Percentiles rank a stretch among this genome's conserved stretches.
phyloP scores from a whole-genome alignment of 306 rosid species.

The Medicago ruthenica region DNA sequence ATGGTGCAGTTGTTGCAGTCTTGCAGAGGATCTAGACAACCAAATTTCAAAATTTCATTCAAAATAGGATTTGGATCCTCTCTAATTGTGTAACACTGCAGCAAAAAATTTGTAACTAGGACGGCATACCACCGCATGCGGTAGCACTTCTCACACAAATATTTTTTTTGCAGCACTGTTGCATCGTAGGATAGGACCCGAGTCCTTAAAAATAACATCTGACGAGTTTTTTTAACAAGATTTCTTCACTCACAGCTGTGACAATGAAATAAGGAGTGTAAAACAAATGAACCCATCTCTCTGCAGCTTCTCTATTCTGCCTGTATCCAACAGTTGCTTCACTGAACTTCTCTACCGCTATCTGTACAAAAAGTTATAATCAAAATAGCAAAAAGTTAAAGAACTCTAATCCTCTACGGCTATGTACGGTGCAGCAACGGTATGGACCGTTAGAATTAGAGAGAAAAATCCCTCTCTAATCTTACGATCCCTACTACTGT shows the following conservation, averaged over 20 bases:
- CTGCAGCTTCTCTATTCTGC: constrained; percentile 68
- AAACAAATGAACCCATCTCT: constrained; percentile 92
- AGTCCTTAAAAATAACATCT: not conserved
- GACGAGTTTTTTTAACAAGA: not conserved
- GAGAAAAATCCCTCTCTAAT: not conserved
- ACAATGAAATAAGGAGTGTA: constrained; percentile 80
- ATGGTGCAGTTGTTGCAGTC: not conserved
- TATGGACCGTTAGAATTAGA: not conserved
- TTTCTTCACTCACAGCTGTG: constrained; percentile 68
- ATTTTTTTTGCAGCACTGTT: not conserved
- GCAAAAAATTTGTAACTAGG: not conserved
- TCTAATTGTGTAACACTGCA: not conserved
- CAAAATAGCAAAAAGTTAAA: not conserved
- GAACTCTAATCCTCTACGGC: not conserved
- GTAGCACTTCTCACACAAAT: not conserved
- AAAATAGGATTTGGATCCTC: not conserved
- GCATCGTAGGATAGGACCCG: not conserved
- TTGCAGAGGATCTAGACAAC: not conserved
- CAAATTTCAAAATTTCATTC: not conserved
- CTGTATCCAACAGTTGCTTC: constrained; percentile 96
- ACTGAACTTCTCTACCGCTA: constrained; percentile 87
- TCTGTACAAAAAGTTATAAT: constrained; percentile 38
- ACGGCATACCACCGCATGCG: not conserved
- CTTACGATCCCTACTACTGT: not conserved
- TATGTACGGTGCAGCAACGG: not conserved